phyloP scores from a whole-genome alignment of 768 basidiomycete species.

The Boletus patriciae region DNA sequence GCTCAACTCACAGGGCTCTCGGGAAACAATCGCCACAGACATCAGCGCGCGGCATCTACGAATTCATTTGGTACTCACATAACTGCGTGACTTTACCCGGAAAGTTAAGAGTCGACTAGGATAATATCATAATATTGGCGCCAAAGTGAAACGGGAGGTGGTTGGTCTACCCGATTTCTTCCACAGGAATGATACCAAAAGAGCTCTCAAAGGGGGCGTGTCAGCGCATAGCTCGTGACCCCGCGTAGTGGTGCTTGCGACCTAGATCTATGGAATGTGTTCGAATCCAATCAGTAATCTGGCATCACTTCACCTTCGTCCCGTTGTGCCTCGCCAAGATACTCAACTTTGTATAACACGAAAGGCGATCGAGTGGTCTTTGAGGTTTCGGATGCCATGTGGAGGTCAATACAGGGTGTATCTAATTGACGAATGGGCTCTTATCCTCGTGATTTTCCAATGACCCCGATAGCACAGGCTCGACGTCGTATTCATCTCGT shows the following conservation, averaged over 20 bases:
- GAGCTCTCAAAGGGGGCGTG: neutral
- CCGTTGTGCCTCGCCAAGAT: neutral
- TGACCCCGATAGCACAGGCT: neutral
- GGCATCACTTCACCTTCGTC: neutral
- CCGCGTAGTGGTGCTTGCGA: neutral
- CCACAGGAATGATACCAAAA: neutral
- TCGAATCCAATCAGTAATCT: neutral
- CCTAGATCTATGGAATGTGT: neutral
- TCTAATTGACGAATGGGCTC: neutral
- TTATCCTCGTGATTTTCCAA: neutral
- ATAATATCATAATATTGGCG: neutral
- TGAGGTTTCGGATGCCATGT: neutral
- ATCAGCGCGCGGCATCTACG: neutral
- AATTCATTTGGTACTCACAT: neutral
- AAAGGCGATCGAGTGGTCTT: neutral
- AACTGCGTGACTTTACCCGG: neutral
- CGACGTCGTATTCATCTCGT: conserved; percentile 49
- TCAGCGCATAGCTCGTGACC: neutral
- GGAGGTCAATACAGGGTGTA: neutral
- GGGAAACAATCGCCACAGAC: no score
- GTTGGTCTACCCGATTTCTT: neutral
- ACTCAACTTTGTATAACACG: neutral
- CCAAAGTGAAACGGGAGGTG: neutral
- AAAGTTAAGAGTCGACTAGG: neutral
- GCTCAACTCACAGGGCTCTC: no score